Evolutionary conservation across 169 alveolate species (phyloP).

Genomic region (Plasmodium knowlesi): DNA sequence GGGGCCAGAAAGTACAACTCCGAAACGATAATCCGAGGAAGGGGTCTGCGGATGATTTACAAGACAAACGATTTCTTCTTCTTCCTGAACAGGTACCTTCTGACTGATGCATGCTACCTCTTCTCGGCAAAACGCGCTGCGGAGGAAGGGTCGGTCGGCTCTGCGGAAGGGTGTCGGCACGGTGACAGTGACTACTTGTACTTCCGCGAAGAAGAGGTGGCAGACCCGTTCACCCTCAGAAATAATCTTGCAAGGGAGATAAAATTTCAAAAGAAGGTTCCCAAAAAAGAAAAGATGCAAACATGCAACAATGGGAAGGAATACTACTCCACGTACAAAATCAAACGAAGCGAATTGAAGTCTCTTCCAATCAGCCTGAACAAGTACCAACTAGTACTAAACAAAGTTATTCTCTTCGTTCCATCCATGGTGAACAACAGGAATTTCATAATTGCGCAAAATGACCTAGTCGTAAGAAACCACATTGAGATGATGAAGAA

Average conservation of each 20-base stretch:
- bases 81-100: conserved; percentile 37
- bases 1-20: conserved; percentile 8
- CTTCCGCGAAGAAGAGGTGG: neutral
- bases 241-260: neutral
- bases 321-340: neutral
- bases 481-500: neutral
- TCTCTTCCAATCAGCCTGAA: conserved; percentile 2
- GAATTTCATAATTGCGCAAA: conserved; percentile 10
- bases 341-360: conserved; percentile 19
- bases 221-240: neutral
- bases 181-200: neutral
- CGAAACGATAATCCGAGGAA: conserved; percentile 13
- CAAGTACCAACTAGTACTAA: conserved; percentile 11
- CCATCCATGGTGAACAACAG: conserved; percentile 23
- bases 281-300: neutral
- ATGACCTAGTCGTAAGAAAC: conserved; percentile 27
- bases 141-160: neutral
- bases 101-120: conserved; percentile 11
- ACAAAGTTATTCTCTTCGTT: conserved; percentile 1
- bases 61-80: conserved; percentile 42
- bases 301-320: neutral
- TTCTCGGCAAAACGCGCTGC: conserved; percentile 17
- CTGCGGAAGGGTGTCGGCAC: neutral
- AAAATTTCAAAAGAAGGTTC: neutral
- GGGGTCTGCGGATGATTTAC: neutral